Evolutionary conservation across 257 asterid species (phyloP), one percentile per base, ranked within the genome.

Genomic region (Solanum virginianum): DNA sequence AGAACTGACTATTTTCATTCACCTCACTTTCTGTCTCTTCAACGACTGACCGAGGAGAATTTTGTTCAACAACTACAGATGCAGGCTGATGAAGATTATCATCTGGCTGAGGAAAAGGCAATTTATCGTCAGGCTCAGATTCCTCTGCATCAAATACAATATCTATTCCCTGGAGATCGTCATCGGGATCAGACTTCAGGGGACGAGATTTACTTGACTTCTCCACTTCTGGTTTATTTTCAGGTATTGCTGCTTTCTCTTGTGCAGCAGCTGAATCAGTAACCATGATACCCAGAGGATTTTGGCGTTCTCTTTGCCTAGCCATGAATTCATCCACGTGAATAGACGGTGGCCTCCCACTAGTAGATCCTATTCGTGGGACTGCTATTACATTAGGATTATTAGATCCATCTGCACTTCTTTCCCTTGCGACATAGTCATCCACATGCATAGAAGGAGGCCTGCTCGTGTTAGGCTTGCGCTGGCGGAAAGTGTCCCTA

Each of bases 361-460:
- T 92, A 62, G 95, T 86, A 87, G 98, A 90, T 83, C 95, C 97
- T 81, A 92, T 82, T 79, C 98, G 90, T 53, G 94, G 97, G 85
- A 94, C 84, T 43, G 97, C 91, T 92, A 94, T 94, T 77, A 94
- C 98, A 86, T 93, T 95, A 75, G 97, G 90, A 86, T 86, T 93
- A 71, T 86, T 89, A 85, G 93, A 84, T 87, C 97, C 95, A 90
- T 94, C 99, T 55, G 94, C 91, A 85, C 88, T 94, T 90, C 99
- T 91, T 87, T 95, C 99, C 89, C 98, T 93, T 71, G 97, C 97
- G 85, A 95, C 99, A 89, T 94, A 95, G 92, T 94, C 99, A 89
- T 95, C 99, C 80, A 95, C 99, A 77, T 96, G 99, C 99, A 96
- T 96, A 85, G 99, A 96, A 85, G 99, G 99, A 80, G 99, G 98